phyloP scores from a whole-genome alignment of 805 yeast genomes.

The Yamadazyma olivae region DNA sequence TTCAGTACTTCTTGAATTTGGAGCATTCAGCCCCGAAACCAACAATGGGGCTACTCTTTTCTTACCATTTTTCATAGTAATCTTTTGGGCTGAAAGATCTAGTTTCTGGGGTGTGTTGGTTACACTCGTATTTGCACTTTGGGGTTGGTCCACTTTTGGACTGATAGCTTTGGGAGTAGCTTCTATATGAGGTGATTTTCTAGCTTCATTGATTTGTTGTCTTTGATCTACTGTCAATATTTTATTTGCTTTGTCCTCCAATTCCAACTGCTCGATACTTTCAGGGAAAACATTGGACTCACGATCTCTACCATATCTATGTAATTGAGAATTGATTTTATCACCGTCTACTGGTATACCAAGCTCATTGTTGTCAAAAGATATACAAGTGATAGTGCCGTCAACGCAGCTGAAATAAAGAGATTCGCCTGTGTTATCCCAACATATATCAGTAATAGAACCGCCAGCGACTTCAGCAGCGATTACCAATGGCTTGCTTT shows the following conservation, averaged over 20 bases:
- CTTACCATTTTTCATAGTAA: slow-evolving; percentile 69
- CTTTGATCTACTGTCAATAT: neutral
- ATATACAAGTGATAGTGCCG: slow-evolving; percentile 69
- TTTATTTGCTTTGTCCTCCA: slow-evolving; percentile 61
- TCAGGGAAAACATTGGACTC: slow-evolving; percentile 86
- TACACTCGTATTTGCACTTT: neutral
- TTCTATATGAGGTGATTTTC: too few relatives aligned
- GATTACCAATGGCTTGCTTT: slow-evolving; percentile 74
- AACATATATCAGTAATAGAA: slow-evolving; percentile 82
- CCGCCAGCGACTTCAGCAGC: slow-evolving; percentile 73
- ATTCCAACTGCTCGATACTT: slow-evolving; percentile 68
- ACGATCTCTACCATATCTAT: slow-evolving; percentile 84
- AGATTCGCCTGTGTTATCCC: slow-evolving; percentile 80
- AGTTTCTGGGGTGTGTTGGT: neutral
- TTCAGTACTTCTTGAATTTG: slow-evolving; percentile 13
- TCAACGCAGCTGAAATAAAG: slow-evolving; percentile 81
- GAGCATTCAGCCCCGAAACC: slow-evolving; percentile 42
- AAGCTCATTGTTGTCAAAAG: slow-evolving; percentile 62
- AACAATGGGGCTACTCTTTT: slow-evolving; percentile 72
- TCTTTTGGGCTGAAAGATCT: slow-evolving; percentile 31
- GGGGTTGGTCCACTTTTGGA: neutral
- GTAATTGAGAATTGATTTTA: slow-evolving; percentile 64
- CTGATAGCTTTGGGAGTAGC: slow-evolving; percentile 14
- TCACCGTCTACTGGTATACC: slow-evolving; percentile 64
- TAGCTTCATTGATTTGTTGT: neutral